phyloP scores from a whole-genome alignment of 768 basidiomycete genomes.

The Boletus rubropictus region DNA sequence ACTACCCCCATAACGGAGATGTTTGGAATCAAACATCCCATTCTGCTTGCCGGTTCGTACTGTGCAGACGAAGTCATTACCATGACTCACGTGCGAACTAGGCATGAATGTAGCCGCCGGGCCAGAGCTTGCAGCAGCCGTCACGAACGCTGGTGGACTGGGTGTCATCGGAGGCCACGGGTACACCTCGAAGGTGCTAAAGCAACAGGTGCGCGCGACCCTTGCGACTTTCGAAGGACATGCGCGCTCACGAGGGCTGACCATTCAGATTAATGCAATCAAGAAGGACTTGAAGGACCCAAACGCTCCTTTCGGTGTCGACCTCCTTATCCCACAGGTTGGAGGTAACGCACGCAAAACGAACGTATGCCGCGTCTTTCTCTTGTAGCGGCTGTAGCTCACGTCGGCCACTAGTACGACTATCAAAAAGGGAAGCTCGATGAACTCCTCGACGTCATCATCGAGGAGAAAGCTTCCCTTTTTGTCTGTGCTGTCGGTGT shows the following conservation, averaged over 20 bases:
- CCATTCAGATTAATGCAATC: conserved; percentile 56
- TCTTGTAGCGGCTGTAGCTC: not conserved
- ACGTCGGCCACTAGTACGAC: conserved; percentile 49
- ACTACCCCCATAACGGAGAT: conserved; percentile 83
- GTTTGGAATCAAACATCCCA: conserved; percentile 84
- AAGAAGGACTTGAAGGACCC: conserved; percentile 70
- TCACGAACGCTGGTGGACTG: conserved; percentile 89
- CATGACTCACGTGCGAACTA: conserved; percentile 16
- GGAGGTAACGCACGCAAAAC: conserved; percentile 88
- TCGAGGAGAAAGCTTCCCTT: conserved; percentile 80
- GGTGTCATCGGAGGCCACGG: conserved; percentile 91
- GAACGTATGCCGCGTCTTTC: conserved; percentile 48
- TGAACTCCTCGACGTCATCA: conserved; percentile 84
- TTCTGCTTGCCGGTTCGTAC: conserved; percentile 67
- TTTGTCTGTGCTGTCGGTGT: conserved; percentile 92
- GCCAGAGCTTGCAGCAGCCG: conserved; percentile 86
- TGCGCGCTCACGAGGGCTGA: conserved; percentile 5
- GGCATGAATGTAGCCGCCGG: conserved; percentile 67
- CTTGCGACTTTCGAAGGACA: not conserved
- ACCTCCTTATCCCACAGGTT: conserved; percentile 82
- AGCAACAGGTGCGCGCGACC: conserved; percentile 55
- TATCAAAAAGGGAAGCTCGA: conserved; percentile 85
- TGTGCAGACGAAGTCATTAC: conserved; percentile 27
- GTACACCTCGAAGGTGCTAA: conserved; percentile 76
- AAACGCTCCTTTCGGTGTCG: conserved; percentile 84